Evolutionary conservation across 352 stramenopile species (phyloP), one percentile per base, ranked within the genome.

Genomic region (Phytophthora foliorum): DNA sequence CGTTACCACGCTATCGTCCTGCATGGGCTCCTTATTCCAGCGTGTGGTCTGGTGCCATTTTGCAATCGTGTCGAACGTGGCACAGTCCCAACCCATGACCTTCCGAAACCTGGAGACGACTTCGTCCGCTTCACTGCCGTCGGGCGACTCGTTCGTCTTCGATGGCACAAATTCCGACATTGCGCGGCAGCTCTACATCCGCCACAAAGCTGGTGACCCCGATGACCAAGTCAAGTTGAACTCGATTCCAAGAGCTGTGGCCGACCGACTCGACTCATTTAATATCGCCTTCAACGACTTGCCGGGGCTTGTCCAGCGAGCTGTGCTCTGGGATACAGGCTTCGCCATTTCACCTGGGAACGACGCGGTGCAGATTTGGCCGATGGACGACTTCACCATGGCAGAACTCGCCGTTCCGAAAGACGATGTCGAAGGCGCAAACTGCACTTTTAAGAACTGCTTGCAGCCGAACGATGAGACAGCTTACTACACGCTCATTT

Each of bases 251-350:
- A 56, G 21, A 16, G 54, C 48, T 3, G 36, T 78, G 11, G 27
- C n/a, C 1, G 22, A 24, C 42, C 61, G 60, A 39, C 65, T 74
- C 21, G 51, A 63, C 25, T 14, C 22, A 2, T 10, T 77, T 8
- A 48, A 58, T n/a, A 21, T 68, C 57, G 22, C 25, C 11, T 78
- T 71, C 46, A 49, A 53, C 16, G 39, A 68, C 6, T 41, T 81
- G 5, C 69, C 69, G 2, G 72, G 63, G 13, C 49, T 79, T 2
- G 60, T 75, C 24, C 75, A 83, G 31, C 68, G 68, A 16, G 75
- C 72, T 2, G 29, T 81, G 27, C 69, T 83, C 4, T 83, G 75
- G 75, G 75, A 83, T 31, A 57, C 69, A 11, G 75, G 75, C 22
- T 78, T 78, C 27, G 70, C 36, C 17, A 41, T 69, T 21, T 72